These are phyloP conservation scores for Lentinula detonsa DNA, from an alignment of 768 basidiomycete species.

Conservation along the genomic window DNA sequence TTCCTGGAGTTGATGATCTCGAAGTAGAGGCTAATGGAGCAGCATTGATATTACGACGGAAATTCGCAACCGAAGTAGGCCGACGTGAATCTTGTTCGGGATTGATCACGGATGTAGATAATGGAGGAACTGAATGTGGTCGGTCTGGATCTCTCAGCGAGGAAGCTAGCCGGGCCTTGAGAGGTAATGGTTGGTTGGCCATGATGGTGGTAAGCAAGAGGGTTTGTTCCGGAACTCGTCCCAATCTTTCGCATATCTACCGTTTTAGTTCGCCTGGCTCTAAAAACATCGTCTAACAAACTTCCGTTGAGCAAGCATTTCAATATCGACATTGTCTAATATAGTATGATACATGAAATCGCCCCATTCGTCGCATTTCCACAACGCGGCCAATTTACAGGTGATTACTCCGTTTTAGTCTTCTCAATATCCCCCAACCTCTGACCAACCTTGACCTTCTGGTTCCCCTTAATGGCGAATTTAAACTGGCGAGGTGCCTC, in stretches of 20 bases:
- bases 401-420: constrained; percentile 1
- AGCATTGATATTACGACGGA: neutral
- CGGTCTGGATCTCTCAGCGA: neutral
- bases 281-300: neutral
- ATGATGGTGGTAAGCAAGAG: neutral
- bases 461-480: constrained; percentile 69
- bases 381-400: too few species aligned
- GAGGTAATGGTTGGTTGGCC: neutral
- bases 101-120: neutral
- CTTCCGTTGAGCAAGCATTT: neutral
- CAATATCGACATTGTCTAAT: neutral
- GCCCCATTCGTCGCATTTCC: neutral
- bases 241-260: too few species aligned
- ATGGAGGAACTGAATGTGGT: neutral
- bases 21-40: neutral
- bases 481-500: constrained; percentile 86
- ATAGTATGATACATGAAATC: neutral
- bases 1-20: constrained; percentile 1
- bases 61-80: neutral
- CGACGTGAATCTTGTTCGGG: neutral
- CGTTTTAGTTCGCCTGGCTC: too few species aligned
- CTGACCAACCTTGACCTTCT: constrained; percentile 87
- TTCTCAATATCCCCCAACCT: constrained; percentile 55
- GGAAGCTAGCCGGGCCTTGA: neutral
- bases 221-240: neutral